Percentiles rank a stretch among this genome's conserved stretches.
Evolutionary conservation across 495 filamentous ascomycete genomes (phyloP).

Genomic region (Xylaria venustula): DNA sequence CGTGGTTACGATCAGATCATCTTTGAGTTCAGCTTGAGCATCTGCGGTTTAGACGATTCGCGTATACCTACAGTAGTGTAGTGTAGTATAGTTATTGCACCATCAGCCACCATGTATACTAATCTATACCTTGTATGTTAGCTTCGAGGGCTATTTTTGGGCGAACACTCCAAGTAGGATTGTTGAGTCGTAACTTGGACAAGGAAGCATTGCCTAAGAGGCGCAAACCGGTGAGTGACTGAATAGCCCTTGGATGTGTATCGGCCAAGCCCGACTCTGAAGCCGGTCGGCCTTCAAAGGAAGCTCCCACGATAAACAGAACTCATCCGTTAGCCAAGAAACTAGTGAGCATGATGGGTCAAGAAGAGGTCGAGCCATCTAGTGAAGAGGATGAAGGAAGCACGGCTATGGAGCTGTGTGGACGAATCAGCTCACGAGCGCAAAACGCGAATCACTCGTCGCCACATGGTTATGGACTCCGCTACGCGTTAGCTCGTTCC

Average conservation of each 20-base stretch:
- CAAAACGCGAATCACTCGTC: slow-evolving; percentile 10
- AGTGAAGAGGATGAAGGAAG: background rate
- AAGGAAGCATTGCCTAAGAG: background rate
- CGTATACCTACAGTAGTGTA: too few relatives aligned
- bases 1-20: slow-evolving; percentile 13
- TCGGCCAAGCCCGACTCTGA: background rate
- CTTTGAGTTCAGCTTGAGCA: background rate
- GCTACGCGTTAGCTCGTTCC: slow-evolving; percentile 6
- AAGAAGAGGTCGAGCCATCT: too few relatives aligned
- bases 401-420: slow-evolving; percentile 2
- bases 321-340: background rate
- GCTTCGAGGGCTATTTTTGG: background rate
- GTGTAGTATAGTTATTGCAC: background rate
- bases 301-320: background rate
- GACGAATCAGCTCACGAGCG: slow-evolving; percentile 12
- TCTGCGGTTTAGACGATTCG: background rate
- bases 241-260: background rate
- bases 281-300: background rate
- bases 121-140: too few relatives aligned
- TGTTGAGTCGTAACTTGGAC: background rate
- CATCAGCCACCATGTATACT: background rate
- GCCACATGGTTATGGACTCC: slow-evolving; percentile 6
- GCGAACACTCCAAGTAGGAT: background rate
- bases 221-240: background rate
- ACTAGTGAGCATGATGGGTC: too few relatives aligned